These are phyloP conservation scores for Yamadazyma friedrichii DNA, from an alignment of 1,139 yeast genomes.

Conservation along the genomic window DNA sequence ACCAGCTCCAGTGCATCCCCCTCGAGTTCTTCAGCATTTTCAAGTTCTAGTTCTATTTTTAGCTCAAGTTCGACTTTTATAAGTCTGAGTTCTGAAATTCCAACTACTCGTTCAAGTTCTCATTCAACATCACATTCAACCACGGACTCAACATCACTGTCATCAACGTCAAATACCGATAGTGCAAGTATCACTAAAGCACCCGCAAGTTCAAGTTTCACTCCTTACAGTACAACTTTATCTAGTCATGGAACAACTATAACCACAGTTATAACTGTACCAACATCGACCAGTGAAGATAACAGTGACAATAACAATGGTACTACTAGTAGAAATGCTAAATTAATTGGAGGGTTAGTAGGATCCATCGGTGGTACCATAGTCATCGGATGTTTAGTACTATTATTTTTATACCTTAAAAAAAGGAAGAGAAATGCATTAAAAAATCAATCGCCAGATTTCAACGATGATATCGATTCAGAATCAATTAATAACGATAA, in stretches of 20 bases:
- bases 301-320: conserved; percentile 8
- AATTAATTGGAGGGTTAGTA: conserved; percentile 47
- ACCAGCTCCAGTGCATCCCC: background rate
- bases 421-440: conserved; percentile 28
- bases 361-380: conserved; percentile 50
- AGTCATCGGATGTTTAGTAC: conserved; percentile 38
- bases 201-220: conserved; percentile 3
- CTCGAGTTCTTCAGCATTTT: background rate
- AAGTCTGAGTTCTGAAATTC: background rate
- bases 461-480: conserved; percentile 26
- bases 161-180: conserved; percentile 1
- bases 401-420: conserved; percentile 36
- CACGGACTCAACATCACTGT: background rate
- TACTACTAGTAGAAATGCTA: conserved; percentile 28
- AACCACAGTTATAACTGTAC: conserved; percentile 41
- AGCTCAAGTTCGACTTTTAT: conserved; percentile 3
- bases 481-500: conserved; percentile 14
- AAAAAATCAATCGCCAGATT: conserved; percentile 48
- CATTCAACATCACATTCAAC: conserved; percentile 1
- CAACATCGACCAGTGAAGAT: conserved; percentile 27
- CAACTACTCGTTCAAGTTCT: background rate
- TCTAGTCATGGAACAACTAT: conserved; percentile 37
- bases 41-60: conserved; percentile 1
- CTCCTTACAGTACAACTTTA: conserved; percentile 27
- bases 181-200: background rate